A percentile compares a stretch with the other conserved stretches of the same genome.
These are phyloP conservation scores for Hylodesmum podocarpum DNA, from an alignment of 306 rosid species.

Conservation along the genomic window DNA sequence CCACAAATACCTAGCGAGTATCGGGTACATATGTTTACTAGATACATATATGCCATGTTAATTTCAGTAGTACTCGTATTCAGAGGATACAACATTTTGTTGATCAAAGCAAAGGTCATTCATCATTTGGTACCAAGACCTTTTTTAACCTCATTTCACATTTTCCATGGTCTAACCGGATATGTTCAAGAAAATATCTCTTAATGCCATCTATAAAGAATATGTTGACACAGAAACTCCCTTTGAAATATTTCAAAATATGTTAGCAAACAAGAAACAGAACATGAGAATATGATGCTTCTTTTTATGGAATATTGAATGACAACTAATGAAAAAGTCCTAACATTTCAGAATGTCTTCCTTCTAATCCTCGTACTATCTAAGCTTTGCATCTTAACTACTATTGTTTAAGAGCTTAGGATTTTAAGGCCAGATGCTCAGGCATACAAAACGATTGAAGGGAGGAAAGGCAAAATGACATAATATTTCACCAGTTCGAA, in stretches of 20 bases:
- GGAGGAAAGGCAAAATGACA: background rate
- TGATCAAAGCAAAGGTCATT: background rate
- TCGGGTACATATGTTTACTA: too few species aligned
- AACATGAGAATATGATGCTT: background rate
- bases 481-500: background rate
- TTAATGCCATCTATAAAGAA: background rate
- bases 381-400: background rate
- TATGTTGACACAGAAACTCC: background rate
- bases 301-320: background rate
- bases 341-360: background rate
- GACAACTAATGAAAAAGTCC: too few species aligned
- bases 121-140: too few species aligned
- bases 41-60: too few species aligned
- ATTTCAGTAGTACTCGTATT: too few species aligned
- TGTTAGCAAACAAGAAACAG: background rate
- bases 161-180: too few species aligned
- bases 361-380: background rate
- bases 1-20: too few species aligned
- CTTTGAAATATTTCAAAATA: background rate
- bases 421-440: background rate
- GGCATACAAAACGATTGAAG: background rate
- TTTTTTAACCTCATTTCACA: too few species aligned
- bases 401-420: background rate
- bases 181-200: too few species aligned
- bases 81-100: background rate